These are phyloP conservation scores for Pythium periplocum DNA, from an alignment of 352 stramenopile genomes.

Conservation along the genomic window DNA sequence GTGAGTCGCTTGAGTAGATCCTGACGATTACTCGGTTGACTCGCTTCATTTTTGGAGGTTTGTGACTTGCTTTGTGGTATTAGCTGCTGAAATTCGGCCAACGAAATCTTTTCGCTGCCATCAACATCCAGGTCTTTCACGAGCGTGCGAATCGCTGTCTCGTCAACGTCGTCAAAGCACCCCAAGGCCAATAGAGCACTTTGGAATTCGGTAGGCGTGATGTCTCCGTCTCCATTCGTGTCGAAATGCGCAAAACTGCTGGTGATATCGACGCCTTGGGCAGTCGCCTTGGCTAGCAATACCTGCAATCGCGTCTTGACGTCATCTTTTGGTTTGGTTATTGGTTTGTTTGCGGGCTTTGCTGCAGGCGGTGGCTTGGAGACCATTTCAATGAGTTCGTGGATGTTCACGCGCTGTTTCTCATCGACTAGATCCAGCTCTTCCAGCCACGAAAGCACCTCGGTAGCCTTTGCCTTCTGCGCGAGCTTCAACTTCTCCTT, in stretches of 20 bases:
- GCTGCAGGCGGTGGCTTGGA: constrained; percentile 4
- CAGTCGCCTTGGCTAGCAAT: constrained; percentile 30
- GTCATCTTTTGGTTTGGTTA: constrained; percentile 3
- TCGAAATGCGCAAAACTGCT: constrained; percentile 59
- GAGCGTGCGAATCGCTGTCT: constrained; percentile 38
- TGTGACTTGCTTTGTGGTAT: constrained; percentile 10
- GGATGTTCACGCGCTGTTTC: constrained; percentile 18
- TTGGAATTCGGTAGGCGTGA: constrained; percentile 54
- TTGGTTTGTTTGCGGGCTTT: neutral
- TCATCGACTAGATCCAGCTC: constrained; percentile 24
- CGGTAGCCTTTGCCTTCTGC: constrained; percentile 14
- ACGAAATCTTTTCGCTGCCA: constrained; percentile 46
- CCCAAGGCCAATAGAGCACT: constrained; percentile 39
- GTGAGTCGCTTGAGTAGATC: constrained; percentile 32
- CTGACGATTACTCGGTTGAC: neutral
- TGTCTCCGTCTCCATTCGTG: constrained; percentile 31
- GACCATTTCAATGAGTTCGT: constrained; percentile 24
- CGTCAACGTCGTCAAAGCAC: constrained; percentile 35
- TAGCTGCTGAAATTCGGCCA: constrained; percentile 51
- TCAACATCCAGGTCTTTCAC: constrained; percentile 43
- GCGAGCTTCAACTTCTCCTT: constrained; percentile 22
- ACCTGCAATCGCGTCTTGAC: constrained; percentile 16
- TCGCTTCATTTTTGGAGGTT: neutral
- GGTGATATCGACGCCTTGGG: constrained; percentile 38
- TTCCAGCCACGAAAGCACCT: constrained; percentile 5